Evolutionary conservation across 352 stramenopile genomes (phyloP).

Genomic region (Globisporangium emineosum): DNA sequence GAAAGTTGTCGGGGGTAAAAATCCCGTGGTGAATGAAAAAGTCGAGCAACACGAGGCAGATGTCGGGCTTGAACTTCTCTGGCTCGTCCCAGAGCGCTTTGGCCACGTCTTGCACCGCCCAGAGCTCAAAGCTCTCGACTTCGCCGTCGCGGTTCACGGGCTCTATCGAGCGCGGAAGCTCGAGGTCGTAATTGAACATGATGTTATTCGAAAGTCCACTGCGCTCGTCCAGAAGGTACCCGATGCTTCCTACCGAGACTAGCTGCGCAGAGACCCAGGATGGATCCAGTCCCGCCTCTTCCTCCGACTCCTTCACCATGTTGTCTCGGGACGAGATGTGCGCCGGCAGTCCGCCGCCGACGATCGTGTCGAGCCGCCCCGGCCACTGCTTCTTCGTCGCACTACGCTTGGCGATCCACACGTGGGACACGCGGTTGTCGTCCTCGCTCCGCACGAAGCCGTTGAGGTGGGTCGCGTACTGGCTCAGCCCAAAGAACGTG

Average conservation of each 20-base stretch:
- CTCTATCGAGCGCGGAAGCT: constrained; percentile 33
- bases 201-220: constrained; percentile 62
- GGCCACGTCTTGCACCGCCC: constrained; percentile 36
- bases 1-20: constrained; percentile 54
- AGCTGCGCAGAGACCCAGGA: constrained; percentile 34
- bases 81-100: constrained; percentile 36
- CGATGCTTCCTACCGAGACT: constrained; percentile 44
- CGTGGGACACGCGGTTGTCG: constrained; percentile 27
- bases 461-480: constrained; percentile 73
- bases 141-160: constrained; percentile 56
- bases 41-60: constrained; percentile 62
- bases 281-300: constrained; percentile 52
- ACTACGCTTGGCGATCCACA: constrained; percentile 66
- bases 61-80: constrained; percentile 68
- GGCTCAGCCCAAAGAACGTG: constrained; percentile 54
- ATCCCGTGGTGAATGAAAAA: constrained; percentile 64
- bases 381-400: constrained; percentile 49
- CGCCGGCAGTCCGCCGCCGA: constrained; percentile 51
- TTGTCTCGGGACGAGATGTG: constrained; percentile 53
- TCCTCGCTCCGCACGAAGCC: constrained; percentile 43
- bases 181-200: constrained; percentile 70
- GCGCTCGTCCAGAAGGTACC: constrained; percentile 51
- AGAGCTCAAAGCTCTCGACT: constrained; percentile 61
- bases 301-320: constrained; percentile 69
- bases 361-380: constrained; percentile 54